Evolutionary conservation across 345 rosid genomes (phyloP).

Genomic region (Bruguiera sexangula): DNA sequence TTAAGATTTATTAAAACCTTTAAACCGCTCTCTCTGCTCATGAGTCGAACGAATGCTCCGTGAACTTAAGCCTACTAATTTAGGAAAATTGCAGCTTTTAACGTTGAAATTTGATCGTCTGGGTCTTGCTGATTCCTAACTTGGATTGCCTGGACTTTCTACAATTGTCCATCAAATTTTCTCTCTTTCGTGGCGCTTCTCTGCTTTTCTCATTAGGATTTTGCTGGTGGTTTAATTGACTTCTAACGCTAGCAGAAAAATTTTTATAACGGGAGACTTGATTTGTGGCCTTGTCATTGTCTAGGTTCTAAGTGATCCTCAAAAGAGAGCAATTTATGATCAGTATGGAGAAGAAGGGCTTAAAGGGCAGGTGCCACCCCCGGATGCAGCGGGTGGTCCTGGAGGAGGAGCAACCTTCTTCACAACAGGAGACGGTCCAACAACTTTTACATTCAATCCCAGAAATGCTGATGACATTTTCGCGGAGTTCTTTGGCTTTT

Average conservation of each 20-base stretch:
- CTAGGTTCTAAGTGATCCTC: constrained; percentile 80
- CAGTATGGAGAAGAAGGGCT: constrained; percentile 88
- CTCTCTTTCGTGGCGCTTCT: neutral
- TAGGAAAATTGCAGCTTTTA: too few relatives aligned
- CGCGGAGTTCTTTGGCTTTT: constrained; percentile 61
- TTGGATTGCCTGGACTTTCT: neutral
- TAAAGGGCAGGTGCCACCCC: constrained; percentile 72
- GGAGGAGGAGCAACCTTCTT: constrained; percentile 70
- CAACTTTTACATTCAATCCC: constrained; percentile 58
- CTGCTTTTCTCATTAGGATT: neutral
- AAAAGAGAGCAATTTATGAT: constrained; percentile 73
- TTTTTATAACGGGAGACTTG: neutral
- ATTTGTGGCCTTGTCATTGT: neutral
- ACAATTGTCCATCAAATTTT: neutral
- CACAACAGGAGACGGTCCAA: constrained; percentile 64
- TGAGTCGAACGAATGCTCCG: too few relatives aligned
- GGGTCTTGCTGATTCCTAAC: neutral
- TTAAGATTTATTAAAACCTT: too few relatives aligned
- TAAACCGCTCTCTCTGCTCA: too few relatives aligned
- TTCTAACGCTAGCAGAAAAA: neutral
- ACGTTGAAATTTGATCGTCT: neutral
- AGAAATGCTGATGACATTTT: constrained; percentile 73
- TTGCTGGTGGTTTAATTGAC: neutral
- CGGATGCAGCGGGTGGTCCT: constrained; percentile 52
- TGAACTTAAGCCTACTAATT: too few relatives aligned